Evolutionary conservation across 2,329 filamentous ascomycete species (phyloP), one percentile per base, ranked within the genome.

Genomic region (Corniculantispora saksenae): DNA sequence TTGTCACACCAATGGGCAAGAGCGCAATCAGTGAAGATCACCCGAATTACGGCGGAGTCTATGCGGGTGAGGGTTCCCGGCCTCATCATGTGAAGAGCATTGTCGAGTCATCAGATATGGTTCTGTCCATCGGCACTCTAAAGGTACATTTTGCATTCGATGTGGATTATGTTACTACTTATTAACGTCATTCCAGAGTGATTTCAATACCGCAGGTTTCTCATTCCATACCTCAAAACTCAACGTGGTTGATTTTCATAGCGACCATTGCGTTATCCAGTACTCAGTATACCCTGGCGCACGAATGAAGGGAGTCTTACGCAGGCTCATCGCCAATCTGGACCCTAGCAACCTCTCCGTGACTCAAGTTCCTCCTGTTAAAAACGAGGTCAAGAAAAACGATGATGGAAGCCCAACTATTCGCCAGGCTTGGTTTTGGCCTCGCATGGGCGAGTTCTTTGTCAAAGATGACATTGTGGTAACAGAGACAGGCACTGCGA

Each of bases 1-100:
- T 95, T 71, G 91, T 94, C n/a, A 91, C 92, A 0, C 92, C 93
- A 2, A 96, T 96, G 91, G 93, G 93, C 55, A 97, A 97, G 79
- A 87, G 92, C 21, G 91, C 91, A 23, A 85, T 97, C 55, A 85
- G 95, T 71, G 93, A 97, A 77, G 85, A 85, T 2, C 84, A 91
- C 55, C 81, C 84, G n/a, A 91, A 86, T 72, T 97, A 90, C 70
- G 91, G 91, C 25, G 93, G 93, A 68, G 91, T 97, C 6, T 96
- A 97, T 75, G 90, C 91, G 10, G 93, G 93, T n/a, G 84, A 85
- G 66, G 92, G 90, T 43, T 93, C 89, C 38, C 85, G 89, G 61
- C 83, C 86, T 1, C 81, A 84, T 1, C 83, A 84, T 45, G 89
- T 91, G 27, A 83, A 84, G 68, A 79, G 87, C 51, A 82, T 84